These are phyloP conservation scores for Aureobasidium sp. DNA, from an alignment of 2,329 filamentous ascomycete genomes.

Conservation along the genomic window DNA sequence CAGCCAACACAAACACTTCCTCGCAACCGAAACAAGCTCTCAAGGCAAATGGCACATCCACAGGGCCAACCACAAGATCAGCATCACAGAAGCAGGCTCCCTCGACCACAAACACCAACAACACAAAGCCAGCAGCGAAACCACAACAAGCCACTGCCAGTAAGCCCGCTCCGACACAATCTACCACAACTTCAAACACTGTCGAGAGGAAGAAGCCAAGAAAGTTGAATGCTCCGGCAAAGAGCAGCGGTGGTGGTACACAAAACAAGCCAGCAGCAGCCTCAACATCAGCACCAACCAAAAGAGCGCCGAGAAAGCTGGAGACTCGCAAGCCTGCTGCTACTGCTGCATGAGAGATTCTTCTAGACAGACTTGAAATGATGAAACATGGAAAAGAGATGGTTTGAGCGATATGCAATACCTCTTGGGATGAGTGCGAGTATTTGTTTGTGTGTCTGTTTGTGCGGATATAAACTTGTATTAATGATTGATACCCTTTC, in stretches of 20 bases:
- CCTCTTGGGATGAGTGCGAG: no score
- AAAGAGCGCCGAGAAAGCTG: conserved; percentile 25
- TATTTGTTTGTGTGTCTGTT: background rate
- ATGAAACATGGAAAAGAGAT: no score
- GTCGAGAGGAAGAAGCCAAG: conserved; percentile 23
- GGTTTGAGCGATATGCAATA: no score
- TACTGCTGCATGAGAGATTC: background rate
- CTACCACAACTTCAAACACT: conserved; percentile 10
- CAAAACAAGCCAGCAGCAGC: background rate
- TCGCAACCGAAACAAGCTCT: conserved; percentile 10
- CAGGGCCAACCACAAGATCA: background rate
- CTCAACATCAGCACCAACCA: background rate
- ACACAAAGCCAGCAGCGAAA: conserved; percentile 14
- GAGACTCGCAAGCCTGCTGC: conserved; percentile 21
- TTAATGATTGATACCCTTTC: no score
- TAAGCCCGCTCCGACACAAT: conserved; percentile 15
- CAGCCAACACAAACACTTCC: background rate
- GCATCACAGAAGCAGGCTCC: background rate
- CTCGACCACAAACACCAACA: background rate
- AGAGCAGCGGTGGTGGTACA: conserved; percentile 12
- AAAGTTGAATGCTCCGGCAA: conserved; percentile 20
- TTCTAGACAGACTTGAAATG: background rate
- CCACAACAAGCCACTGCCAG: conserved; percentile 7
- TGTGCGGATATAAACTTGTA: no score
- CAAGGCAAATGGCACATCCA: background rate